Evolutionary conservation across 106 monocot genomes (phyloP).

Genomic region (Xerophyta viscosa): DNA sequence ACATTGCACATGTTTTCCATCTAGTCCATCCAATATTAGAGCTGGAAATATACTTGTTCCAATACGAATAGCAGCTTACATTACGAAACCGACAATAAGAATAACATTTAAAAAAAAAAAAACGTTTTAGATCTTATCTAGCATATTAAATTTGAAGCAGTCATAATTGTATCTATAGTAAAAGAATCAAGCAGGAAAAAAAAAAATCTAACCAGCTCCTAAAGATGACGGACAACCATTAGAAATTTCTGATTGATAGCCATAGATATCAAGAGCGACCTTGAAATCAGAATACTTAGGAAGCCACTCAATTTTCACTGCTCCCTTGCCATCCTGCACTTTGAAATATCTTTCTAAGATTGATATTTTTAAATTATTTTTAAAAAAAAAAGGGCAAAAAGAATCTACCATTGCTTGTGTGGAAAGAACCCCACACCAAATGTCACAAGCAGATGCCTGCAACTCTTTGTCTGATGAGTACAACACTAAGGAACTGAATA

Average conservation of each 20-base stretch:
- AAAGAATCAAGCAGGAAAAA: not conserved
- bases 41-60: too few relatives aligned
- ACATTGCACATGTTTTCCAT: too few relatives aligned
- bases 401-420: constrained; percentile 50
- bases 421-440: constrained; percentile 69
- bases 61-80: too few relatives aligned
- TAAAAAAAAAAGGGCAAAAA: too few relatives aligned
- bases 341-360: constrained; percentile 3
- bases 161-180: too few relatives aligned
- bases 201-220: constrained; percentile 20
- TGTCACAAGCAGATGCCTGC: constrained; percentile 67
- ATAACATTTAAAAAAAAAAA: too few relatives aligned
- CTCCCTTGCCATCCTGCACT: constrained; percentile 38
- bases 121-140: too few relatives aligned
- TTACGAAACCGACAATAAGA: too few relatives aligned
- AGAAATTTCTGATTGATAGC: constrained; percentile 37
- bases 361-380: too few relatives aligned
- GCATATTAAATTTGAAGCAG: too few relatives aligned
- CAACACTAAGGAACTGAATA: constrained; percentile 44
- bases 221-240: constrained; percentile 14
- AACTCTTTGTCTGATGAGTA: constrained; percentile 64
- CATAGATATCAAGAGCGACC: constrained; percentile 63
- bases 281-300: constrained; percentile 54
- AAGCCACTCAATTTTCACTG: constrained; percentile 44
- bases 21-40: too few relatives aligned